These are phyloP conservation scores for Linum lewisii DNA, from an alignment of 345 rosid species.

Conservation along the genomic window DNA sequence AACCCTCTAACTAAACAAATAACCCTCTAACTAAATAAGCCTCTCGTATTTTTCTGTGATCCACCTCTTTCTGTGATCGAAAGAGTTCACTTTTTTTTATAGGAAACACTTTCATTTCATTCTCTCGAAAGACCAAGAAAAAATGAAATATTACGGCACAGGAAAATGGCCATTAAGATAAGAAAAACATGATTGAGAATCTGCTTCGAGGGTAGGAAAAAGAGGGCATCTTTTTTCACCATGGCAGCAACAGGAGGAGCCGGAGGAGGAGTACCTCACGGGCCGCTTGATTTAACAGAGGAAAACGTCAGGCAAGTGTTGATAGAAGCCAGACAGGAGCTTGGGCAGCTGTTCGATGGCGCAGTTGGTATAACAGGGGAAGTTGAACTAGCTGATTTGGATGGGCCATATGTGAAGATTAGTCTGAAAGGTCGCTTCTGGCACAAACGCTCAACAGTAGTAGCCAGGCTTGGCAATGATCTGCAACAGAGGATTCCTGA, in stretches of 20 bases:
- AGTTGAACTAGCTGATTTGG: conserved; percentile 74
- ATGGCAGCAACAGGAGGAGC: conserved; percentile 40
- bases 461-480: conserved; percentile 80
- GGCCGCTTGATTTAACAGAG: conserved; percentile 80
- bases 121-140: too few species aligned
- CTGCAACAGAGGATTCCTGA: conserved; percentile 95
- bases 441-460: conserved; percentile 69
- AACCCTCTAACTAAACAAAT: too few species aligned
- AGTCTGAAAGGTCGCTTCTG: conserved; percentile 80
- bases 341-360: conserved; percentile 66
- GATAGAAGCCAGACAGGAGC: conserved; percentile 79
- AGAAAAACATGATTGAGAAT: too few species aligned
- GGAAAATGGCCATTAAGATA: too few species aligned
- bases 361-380: conserved; percentile 74
- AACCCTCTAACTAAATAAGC: too few species aligned
- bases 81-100: too few species aligned
- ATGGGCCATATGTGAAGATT: conserved; percentile 87
- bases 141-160: too few species aligned
- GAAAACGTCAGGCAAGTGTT: conserved; percentile 59
- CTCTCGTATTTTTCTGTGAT: too few species aligned
- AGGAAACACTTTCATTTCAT: too few species aligned
- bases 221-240: too few species aligned
- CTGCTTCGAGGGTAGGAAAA: neutral
- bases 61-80: too few species aligned
- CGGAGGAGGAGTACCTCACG: conserved; percentile 41